phyloP scores from a whole-genome alignment of 345 rosid species.

The Bretschneidera sinensis region DNA sequence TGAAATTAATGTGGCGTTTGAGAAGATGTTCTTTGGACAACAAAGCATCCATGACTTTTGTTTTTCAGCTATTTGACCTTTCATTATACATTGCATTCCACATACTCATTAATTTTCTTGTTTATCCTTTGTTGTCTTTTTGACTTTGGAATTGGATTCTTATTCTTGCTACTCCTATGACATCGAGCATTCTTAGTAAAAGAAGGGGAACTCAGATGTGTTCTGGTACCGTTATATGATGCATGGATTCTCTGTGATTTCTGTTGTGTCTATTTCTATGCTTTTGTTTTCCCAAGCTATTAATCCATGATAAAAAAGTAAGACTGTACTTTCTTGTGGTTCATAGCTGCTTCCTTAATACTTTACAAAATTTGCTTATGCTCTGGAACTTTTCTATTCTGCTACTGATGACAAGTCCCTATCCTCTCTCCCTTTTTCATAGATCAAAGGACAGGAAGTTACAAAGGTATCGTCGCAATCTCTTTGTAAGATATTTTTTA shows the following conservation, averaged over 20 bases:
- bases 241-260: too few relatives aligned
- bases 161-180: not conserved
- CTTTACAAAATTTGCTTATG: not conserved
- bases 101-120: not conserved
- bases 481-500: constrained; percentile 22
- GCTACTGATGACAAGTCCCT: constrained; percentile 3
- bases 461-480: constrained; percentile 11
- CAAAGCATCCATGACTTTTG: not conserved
- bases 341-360: not conserved
- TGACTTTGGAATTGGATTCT: constrained; percentile 1
- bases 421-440: constrained; percentile 7
- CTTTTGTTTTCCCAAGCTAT: not conserved
- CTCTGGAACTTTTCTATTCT: constrained; percentile 10
- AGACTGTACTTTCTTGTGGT: too few relatives aligned
- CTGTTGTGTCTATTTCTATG: not conserved
- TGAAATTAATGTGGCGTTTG: not conserved
- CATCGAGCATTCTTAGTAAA: not conserved
- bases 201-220: too few relatives aligned
- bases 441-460: constrained; percentile 21
- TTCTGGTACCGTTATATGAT: too few relatives aligned
- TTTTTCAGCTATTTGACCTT: not conserved
- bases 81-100: not conserved
- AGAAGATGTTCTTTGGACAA: not conserved
- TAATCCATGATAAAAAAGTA: not conserved
- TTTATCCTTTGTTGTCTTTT: not conserved